Conservation (phyloP, 208 protist species). For the Acanthamoeba royreba region DNA sequence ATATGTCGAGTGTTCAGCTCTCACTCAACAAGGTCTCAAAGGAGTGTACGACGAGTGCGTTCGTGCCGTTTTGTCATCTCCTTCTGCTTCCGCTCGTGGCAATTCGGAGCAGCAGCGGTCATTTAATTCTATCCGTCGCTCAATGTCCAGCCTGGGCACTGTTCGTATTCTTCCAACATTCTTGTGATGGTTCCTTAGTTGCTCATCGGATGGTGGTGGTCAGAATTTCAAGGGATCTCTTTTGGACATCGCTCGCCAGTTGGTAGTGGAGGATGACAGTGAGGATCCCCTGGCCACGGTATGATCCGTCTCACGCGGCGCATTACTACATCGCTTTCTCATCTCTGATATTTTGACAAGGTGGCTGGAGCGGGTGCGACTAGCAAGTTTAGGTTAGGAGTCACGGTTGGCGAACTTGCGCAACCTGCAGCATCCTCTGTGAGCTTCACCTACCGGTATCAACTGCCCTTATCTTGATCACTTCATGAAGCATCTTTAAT, state of each 20-base stretch:
- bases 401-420: background rate
- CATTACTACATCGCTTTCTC: no score
- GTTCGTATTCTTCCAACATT: background rate
- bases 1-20: slow-evolving; percentile 3
- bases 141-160: background rate
- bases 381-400: background rate
- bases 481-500: no score
- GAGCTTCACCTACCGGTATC: background rate
- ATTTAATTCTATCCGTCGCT: background rate
- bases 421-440: background rate
- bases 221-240: background rate
- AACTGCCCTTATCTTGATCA: background rate
- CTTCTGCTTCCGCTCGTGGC: no score
- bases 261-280: background rate
- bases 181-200: background rate
- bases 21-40: slow-evolving; percentile 12
- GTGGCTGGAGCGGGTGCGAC: background rate
- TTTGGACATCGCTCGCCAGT: background rate
- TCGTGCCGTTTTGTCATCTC: background rate
- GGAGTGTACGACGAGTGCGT: background rate
- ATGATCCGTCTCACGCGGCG: background rate
- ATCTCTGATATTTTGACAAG: background rate
- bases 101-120: no score
- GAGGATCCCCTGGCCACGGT: background rate
- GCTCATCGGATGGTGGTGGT: background rate